These are phyloP conservation scores for Clarireedia hainanense DNA, from an alignment of 2,329 filamentous ascomycete genomes.

Conservation along the genomic window DNA sequence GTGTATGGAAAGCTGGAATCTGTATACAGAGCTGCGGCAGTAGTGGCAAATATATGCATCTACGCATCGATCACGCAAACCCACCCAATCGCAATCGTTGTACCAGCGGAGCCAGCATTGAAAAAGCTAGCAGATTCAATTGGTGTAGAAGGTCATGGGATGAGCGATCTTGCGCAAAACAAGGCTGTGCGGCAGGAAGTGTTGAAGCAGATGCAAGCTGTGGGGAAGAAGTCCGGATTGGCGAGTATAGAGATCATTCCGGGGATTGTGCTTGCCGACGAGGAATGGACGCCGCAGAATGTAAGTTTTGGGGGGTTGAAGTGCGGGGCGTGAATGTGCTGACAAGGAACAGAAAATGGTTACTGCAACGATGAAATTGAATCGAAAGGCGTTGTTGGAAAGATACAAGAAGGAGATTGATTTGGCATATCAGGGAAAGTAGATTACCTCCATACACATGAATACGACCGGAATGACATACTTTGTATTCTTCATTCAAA, in stretches of 20 bases:
- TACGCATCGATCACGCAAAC: slow-evolving; percentile 67
- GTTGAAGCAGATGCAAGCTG: slow-evolving; percentile 2
- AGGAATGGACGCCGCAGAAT: slow-evolving; percentile 20
- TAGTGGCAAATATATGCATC: slow-evolving; percentile 79
- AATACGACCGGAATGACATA: too few relatives aligned
- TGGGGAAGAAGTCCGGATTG: slow-evolving; percentile 2
- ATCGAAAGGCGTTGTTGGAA: slow-evolving; percentile 4
- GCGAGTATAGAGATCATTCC: slow-evolving; percentile 4
- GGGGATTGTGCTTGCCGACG: slow-evolving; percentile 28
- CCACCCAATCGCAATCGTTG: slow-evolving; percentile 74
- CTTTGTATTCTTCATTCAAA: too few relatives aligned
- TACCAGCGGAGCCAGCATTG: slow-evolving; percentile 34
- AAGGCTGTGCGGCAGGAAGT: neutral
- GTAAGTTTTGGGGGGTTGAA: slow-evolving; percentile 18
- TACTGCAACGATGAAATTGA: slow-evolving; percentile 4
- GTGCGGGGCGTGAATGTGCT: neutral
- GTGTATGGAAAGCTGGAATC: slow-evolving; percentile 56
- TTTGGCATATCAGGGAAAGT: neutral
- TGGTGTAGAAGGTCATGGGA: neutral
- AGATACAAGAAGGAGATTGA: slow-evolving; percentile 2
- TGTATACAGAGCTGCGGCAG: slow-evolving; percentile 68
- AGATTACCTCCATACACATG: neutral
- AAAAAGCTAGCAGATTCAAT: slow-evolving; percentile 3
- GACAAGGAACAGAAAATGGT: neutral
- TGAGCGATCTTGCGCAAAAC: neutral